phyloP scores from a whole-genome alignment of 345 rosid genomes.

The Citrus inodora region DNA sequence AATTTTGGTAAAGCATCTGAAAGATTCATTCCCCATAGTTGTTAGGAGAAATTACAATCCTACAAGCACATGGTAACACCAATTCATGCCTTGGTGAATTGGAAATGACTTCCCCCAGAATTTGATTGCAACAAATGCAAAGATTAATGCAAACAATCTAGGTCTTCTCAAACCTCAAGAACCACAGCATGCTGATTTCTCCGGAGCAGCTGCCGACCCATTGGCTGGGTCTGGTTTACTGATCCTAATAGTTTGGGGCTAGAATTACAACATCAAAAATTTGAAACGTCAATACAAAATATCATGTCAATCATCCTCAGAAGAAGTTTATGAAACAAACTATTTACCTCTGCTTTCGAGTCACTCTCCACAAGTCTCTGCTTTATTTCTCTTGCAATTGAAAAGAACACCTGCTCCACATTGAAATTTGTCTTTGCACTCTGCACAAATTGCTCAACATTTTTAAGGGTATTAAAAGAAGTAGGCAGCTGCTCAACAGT shows the following conservation, averaged over 20 bases:
- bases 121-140: not conserved
- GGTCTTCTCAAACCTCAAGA: constrained; percentile 15
- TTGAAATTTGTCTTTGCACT: constrained; percentile 58
- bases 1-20: constrained; percentile 3
- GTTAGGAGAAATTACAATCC: constrained; percentile 9
- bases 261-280: constrained; percentile 16
- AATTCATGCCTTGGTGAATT: not conserved
- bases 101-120: not conserved
- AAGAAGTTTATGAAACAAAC: not conserved
- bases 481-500: no score
- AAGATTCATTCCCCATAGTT: not conserved
- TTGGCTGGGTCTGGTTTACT: constrained; percentile 46
- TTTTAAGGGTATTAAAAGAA: not conserved
- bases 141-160: not conserved
- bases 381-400: constrained; percentile 51
- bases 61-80: not conserved
- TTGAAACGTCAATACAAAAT: not conserved
- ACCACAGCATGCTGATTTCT: constrained; percentile 56
- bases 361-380: constrained; percentile 48
- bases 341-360: constrained; percentile 42
- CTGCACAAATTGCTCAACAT: constrained; percentile 25
- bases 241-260: constrained; percentile 67
- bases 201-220: constrained; percentile 40
- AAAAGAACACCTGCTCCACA: constrained; percentile 57
- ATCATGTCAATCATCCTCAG: not conserved